Evolutionary conservation across 805 yeast genomes (phyloP).

Genomic region (Zygosaccharomyces kombuchaensis): DNA sequence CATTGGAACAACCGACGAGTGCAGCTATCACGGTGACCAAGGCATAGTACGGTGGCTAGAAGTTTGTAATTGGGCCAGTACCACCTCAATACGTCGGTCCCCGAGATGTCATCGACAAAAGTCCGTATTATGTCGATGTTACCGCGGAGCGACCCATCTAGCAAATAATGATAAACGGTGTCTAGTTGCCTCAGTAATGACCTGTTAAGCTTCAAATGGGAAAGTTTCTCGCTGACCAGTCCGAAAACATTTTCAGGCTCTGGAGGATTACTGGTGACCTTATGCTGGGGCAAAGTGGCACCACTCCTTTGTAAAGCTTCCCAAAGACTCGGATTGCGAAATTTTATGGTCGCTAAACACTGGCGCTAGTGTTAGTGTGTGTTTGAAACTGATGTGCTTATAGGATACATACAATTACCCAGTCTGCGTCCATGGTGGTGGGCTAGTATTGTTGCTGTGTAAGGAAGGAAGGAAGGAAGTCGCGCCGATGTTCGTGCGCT

Average conservation of each 20-base stretch:
- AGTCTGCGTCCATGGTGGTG: slow-evolving; percentile 7
- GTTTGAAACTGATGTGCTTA: neutral
- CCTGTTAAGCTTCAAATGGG: slow-evolving; percentile 7
- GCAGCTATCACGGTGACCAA: slow-evolving; percentile 1
- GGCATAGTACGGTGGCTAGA: slow-evolving; percentile 4
- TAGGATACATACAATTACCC: slow-evolving; percentile 14
- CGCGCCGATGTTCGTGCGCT: neutral
- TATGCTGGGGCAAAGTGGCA: neutral
- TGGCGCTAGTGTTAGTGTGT: neutral
- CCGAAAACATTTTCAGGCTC: neutral
- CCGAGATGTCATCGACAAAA: slow-evolving; percentile 16
- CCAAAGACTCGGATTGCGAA: slow-evolving; percentile 21
- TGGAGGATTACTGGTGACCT: neutral
- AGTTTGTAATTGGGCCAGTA: slow-evolving; percentile 18
- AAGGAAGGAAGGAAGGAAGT: too few species aligned
- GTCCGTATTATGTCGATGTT: slow-evolving; percentile 12
- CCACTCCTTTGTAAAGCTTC: neutral
- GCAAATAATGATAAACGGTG: slow-evolving; percentile 7
- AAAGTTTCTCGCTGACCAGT: slow-evolving; percentile 9
- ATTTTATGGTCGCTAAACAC: slow-evolving; percentile 26
- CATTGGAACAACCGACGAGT: slow-evolving; percentile 12
- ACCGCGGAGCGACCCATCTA: slow-evolving; percentile 1
- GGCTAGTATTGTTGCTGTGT: neutral
- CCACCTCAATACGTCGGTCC: slow-evolving; percentile 15
- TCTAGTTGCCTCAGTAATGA: slow-evolving; percentile 8